A percentile compares a stretch with the other conserved stretches of the same genome.
These are phyloP conservation scores for Trichosporon sp. DNA, from an alignment of 1,284 basidiomycete genomes.

Conservation along the genomic window DNA sequence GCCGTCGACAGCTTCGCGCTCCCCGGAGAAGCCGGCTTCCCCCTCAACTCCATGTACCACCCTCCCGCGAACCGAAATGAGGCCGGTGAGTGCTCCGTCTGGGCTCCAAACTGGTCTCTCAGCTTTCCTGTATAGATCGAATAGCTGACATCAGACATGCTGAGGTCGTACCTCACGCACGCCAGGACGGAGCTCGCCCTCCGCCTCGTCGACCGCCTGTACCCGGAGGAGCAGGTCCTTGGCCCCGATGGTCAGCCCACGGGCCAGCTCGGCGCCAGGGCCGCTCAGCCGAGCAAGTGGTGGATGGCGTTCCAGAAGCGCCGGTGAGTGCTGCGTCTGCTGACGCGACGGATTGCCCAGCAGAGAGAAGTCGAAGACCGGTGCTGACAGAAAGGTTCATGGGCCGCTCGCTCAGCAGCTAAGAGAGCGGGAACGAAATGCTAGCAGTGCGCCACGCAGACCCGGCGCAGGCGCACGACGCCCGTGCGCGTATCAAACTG, in stretches of 20 bases:
- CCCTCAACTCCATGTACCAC: conserved; percentile 87
- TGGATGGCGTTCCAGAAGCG: conserved; percentile 99
- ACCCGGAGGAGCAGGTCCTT: conserved; percentile 52
- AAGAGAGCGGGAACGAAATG: background rate
- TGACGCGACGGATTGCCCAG: background rate
- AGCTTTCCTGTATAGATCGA: background rate
- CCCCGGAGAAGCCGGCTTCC: conserved; percentile 94
- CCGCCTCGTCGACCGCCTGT: conserved; percentile 81
- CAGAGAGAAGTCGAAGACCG: background rate
- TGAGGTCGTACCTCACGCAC: conserved; percentile 88
- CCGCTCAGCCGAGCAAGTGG: conserved; percentile 88
- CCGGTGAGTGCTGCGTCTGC: conserved; percentile 26
- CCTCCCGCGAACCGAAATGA: conserved; percentile 71
- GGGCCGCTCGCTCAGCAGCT: conserved; percentile 16
- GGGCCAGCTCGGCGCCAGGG: conserved; percentile 45
- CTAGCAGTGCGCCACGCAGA: background rate
- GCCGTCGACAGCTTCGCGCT: conserved; percentile 89
- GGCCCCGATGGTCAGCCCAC: conserved; percentile 56
- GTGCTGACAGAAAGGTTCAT: conserved; percentile 11
- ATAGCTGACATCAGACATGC: conserved; percentile 39
- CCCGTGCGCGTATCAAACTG: background rate
- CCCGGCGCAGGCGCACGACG: background rate
- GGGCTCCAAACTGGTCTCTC: background rate
- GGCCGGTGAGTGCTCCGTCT: conserved; percentile 69
- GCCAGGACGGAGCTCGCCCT: conserved; percentile 84